Evolutionary conservation across 2,329 filamentous ascomycete species (phyloP), one percentile per base, ranked within the genome.

Genomic region (Aspergillus japonicus): DNA sequence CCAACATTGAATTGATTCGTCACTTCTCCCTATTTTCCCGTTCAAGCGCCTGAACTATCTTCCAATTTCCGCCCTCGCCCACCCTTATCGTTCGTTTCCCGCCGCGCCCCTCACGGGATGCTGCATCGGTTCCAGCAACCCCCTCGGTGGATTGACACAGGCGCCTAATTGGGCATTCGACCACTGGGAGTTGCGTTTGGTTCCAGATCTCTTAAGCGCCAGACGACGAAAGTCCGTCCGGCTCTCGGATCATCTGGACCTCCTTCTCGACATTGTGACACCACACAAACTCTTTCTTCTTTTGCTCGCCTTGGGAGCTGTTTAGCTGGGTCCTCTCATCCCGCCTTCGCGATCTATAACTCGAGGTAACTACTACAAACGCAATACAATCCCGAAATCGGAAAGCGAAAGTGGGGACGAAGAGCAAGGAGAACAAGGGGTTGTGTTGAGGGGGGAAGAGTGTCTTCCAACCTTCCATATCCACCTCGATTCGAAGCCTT

Each of bases 161-260:
- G 68, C 70, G 69, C 69, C 66, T 57, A 63, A 52, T 56, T 59
- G 54, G 61, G 54, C 63, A 57, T 64, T 64, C 64, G 56, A 67
- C 69, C 67, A 68, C 67, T 70, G 63, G 70, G 61, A 67, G 52
- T 58, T 62, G 49, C 61, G 48, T 62, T 63, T 49, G 33, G 14
- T 47, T 60, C 57, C n/a, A 58, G 56, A 54, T 63, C 62, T 60
- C 50, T 58, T 71, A 74, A 73, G 72, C 72, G 72, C 72, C 70
- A 71, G 66, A 67, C 69, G 66, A 60, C 24, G 50, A 39, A 26
- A 29, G 26, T 29, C 26, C 44, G 47, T 42, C 51, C 57, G 57
- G 48, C 19, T 35, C 47, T 56, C 47, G 53, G 57, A 31, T 52
- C 47, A 48, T 48, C 44, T 44, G 56, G 39, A 58, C 48, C 33